Percentiles rank a stretch among this genome's conserved stretches.
phyloP scores from a whole-genome alignment of 2,329 filamentous ascomycete genomes.

The Fusarium sp. region DNA sequence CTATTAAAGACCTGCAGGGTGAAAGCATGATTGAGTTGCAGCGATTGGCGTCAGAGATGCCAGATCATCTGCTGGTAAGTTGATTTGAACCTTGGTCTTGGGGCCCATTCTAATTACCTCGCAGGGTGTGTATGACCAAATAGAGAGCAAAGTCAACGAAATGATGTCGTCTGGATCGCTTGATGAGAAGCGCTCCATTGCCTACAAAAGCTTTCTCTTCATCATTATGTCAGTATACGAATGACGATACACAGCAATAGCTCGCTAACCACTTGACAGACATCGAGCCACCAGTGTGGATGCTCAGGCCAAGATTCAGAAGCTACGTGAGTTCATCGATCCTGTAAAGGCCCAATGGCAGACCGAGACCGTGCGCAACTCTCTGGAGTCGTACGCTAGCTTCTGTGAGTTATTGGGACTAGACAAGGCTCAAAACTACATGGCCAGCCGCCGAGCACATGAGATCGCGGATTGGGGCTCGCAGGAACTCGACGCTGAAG shows the following conservation, averaged over 20 bases:
- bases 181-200: constrained; percentile 85
- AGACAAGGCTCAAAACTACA: constrained; percentile 82
- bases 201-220: constrained; percentile 90
- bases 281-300: constrained; percentile 85
- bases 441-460: constrained; percentile 77
- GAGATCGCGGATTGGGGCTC: constrained; percentile 85
- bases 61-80: constrained; percentile 82
- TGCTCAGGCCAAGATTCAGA: constrained; percentile 72
- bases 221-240: constrained; percentile 76
- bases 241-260: not conserved
- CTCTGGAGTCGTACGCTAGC: constrained; percentile 77
- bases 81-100: not conserved
- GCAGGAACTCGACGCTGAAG: constrained; percentile 80
- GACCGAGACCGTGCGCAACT: constrained; percentile 71
- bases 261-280: constrained; percentile 51
- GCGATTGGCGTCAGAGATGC: constrained; percentile 87
- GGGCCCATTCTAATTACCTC: constrained; percentile 2
- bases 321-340: constrained; percentile 81
- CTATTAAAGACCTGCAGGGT: constrained; percentile 87
- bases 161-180: constrained; percentile 76
- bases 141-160: constrained; percentile 84
- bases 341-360: constrained; percentile 86
- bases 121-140: constrained; percentile 83
- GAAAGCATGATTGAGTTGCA: constrained; percentile 90
- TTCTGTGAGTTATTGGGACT: constrained; percentile 86